Base-by-base conservation (phyloP, 164 flowering plant genomes). In the Saururus chinensis region DNA sequence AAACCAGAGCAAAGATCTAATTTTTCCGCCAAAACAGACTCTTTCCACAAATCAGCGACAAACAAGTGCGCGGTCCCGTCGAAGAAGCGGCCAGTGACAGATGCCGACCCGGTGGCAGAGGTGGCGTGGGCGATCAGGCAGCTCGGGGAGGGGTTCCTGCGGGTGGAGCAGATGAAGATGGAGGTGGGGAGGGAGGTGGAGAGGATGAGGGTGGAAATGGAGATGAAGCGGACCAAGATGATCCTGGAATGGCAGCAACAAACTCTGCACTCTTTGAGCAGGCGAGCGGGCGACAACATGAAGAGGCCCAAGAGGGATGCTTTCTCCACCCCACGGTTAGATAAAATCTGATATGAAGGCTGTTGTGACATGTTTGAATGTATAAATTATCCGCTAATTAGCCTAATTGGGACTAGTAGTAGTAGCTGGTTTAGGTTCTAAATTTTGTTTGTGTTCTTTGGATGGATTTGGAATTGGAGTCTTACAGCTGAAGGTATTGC, bases 101-200 rank as follows among this genome's bases (percentile, higher is more conserved):
- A 8, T 13, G 49, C 11, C 4, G 77, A 75, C 66, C 76, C 81
- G 2, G 23, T 77, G 30, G 68, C 59, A 22, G 82, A 82, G 70
- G 64, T 88, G 71, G 86, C 74, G 30, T 67, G 72, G 23, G 73
- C 89, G 12, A 75, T 88, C 19, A 76, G 68, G 71, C 4, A 66
- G 53, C 57, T 84, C 57, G 85, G 84, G 22, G 88, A 86, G 57
- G 78, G 80, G 40, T 85, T 79, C 69, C 65, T 82, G 71, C 80
- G 53, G 68, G 71, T 84, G 80, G 96, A 88, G 75, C 71, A 72
- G 72, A 82, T 74, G 88, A 88, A 84, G 73, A 82, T 85, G 69
- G 89, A 84, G 24, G 77, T 81, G 82, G 81, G 73, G 17, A 75
- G 77, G 62, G 89, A 85, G 71, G 76, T 84, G 52, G 89, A 84